Conservation (phyloP, 2,329 filamentous ascomycete species). For the Ophiosphaerella herpotricha region DNA sequence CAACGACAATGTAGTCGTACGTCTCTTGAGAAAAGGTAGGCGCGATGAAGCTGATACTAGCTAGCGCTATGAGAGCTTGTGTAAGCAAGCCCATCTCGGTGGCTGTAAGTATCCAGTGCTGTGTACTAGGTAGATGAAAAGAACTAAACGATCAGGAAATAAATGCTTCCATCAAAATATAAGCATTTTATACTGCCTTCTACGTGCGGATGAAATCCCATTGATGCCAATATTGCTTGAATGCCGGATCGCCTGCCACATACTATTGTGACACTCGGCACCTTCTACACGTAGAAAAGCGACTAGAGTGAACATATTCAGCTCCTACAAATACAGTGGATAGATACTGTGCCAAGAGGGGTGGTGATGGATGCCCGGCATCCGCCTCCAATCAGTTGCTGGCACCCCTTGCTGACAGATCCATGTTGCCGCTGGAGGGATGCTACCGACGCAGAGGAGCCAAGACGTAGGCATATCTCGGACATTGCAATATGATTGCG, state of each 20-base stretch:
- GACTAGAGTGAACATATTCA: not conserved
- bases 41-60: conserved; percentile 3
- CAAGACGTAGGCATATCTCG: not conserved
- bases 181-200: not conserved
- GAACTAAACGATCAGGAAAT: no score
- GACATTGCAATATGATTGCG: no score
- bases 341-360: not conserved
- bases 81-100: conserved; percentile 18
- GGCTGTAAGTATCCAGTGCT: not conserved
- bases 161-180: no score
- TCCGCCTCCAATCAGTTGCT: not conserved
- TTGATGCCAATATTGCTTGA: not conserved
- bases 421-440: not conserved
- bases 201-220: not conserved
- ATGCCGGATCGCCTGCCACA: not conserved
- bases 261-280: not conserved
- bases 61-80: conserved; percentile 11
- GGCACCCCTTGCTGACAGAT: not conserved
- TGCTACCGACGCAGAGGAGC: not conserved
- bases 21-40: conserved; percentile 15
- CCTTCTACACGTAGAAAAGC: not conserved
- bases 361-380: not conserved
- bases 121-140: no score
- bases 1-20: conserved; percentile 67
- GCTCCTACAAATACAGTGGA: not conserved